phyloP scores from a whole-genome alignment of 192 early-diverging fungal species.

The Backusella circina region DNA sequence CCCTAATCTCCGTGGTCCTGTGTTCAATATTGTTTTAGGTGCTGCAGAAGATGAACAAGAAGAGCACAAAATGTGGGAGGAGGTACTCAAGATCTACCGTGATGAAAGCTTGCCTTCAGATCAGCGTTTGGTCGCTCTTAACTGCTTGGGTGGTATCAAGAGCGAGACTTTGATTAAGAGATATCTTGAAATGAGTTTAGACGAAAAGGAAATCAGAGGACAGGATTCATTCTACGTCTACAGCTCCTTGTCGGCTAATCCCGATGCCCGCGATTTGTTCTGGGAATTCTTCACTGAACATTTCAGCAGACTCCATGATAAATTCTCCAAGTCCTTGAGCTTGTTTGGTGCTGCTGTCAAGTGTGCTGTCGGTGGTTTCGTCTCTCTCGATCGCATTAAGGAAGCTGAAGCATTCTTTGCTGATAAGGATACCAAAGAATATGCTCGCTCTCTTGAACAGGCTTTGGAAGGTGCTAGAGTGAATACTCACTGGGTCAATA shows the following conservation, averaged over 20 bases:
- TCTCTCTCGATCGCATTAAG: conserved; percentile 52
- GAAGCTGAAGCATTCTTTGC: conserved; percentile 64
- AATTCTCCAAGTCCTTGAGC: conserved; percentile 50
- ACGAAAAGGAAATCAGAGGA: conserved; percentile 60
- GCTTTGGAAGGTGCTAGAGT: conserved; percentile 64
- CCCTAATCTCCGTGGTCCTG: conserved; percentile 67
- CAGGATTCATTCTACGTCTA: conserved; percentile 65
- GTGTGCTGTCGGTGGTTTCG: conserved; percentile 40
- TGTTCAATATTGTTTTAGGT: conserved; percentile 68
- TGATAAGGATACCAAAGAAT: conserved; percentile 59
- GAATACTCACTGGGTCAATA: conserved; percentile 50
- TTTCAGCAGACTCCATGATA: conserved; percentile 51
- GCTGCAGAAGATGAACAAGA: conserved; percentile 58
- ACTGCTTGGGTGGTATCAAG: conserved; percentile 53
- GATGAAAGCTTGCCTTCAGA: conserved; percentile 58
- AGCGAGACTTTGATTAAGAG: conserved; percentile 55
- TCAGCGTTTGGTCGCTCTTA: conserved; percentile 65
- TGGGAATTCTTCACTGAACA: conserved; percentile 68
- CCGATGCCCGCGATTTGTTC: conserved; percentile 49
- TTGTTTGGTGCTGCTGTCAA: conserved; percentile 46
- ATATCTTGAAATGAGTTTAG: conserved; percentile 57
- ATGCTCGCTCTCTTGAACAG: conserved; percentile 67
- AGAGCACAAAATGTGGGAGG: conserved; percentile 43
- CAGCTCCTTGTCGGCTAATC: conserved; percentile 50
- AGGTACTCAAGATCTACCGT: conserved; percentile 57